Evolutionary conservation across 352 stramenopile species (phyloP), one percentile per base, ranked within the genome.

Genomic region (Pythium oligandrum): DNA sequence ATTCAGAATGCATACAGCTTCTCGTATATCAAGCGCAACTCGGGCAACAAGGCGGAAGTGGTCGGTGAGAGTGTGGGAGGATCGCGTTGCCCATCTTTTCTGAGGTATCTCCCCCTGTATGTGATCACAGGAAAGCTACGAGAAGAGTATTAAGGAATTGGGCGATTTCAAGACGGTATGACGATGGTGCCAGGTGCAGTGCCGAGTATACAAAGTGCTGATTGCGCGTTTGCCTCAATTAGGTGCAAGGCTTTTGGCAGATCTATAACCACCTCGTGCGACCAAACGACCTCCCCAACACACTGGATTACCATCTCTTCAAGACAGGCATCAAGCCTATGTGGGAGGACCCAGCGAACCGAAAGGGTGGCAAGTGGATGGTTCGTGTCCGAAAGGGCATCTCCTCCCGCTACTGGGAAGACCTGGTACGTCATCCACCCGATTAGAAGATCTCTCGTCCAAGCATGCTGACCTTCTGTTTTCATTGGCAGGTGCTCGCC

Each of bases 241-340:
- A 89, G 70, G 84, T 97, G 42, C 86, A 98, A 71, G 86, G 86
- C 48, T 98, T 98, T 64, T 98, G 91, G 89, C 80, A 78, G 39
- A 74, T 98, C 35, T 98, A 98, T 71, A 96, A 97, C 61, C 86
- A 97, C 60, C 72, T 98, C 48, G 71, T 95, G 44, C 82, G 91
- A 35, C 89, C 91, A 17, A 95, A 96, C 66, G 87, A 98, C 49
- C 70, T 97, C 9, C 73, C 77, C 31, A 94, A 90, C 64, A 89
- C 80, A 3, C 95, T 95, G 72, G 91, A 98, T 57, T 96, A 96
- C 55, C 88, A 97, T 55, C 70, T 98, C 34, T 98, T 98, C 58
- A 96, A 96, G 66, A 87, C 92, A 3, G 91, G 90, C 37, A 97
- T 97, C 59, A 97, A 96, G 69, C 91, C 91, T 10, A 96, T 96